These are phyloP conservation scores for Aplosporella prunicola DNA, from an alignment of 2,329 filamentous ascomycete species.

Conservation along the genomic window DNA sequence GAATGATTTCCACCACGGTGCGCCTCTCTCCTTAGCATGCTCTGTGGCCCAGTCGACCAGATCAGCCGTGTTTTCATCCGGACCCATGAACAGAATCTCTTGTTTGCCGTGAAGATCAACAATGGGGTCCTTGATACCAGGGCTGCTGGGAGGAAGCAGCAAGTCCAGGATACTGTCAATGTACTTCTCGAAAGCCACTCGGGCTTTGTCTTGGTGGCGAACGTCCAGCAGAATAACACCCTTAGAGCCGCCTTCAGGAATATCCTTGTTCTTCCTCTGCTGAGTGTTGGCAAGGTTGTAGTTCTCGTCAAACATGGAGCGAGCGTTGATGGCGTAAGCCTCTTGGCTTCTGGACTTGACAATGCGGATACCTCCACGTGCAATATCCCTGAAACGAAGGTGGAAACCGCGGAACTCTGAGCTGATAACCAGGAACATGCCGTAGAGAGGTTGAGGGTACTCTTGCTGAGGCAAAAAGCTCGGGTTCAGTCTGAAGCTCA, in stretches of 20 bases:
- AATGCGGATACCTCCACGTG: constrained; percentile 93
- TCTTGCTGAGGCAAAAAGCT: constrained; percentile 82
- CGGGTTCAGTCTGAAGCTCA: constrained; percentile 90
- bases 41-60: constrained; percentile 98
- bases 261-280: constrained; percentile 99
- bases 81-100: constrained; percentile 97
- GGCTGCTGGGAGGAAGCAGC: constrained; percentile 76
- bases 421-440: constrained; percentile 97
- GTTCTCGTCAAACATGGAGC: constrained; percentile 96
- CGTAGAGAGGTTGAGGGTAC: constrained; percentile 87
- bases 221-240: constrained; percentile 92
- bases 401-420: constrained; percentile 97
- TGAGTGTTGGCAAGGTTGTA: constrained; percentile 97
- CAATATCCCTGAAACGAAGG: constrained; percentile 92
- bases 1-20: constrained; percentile 99
- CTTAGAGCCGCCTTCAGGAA: constrained; percentile 95
- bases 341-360: constrained; percentile 97
- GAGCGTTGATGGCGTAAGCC: constrained; percentile 90
- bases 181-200: constrained; percentile 96
- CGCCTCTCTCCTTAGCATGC: constrained; percentile 76
- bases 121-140: constrained; percentile 97
- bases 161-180: constrained; percentile 98
- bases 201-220: constrained; percentile 85
- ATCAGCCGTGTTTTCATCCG: constrained; percentile 96
- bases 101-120: constrained; percentile 91